Conservation (phyloP, 306 rosid genomes). For the Mimosa bimucronata region DNA sequence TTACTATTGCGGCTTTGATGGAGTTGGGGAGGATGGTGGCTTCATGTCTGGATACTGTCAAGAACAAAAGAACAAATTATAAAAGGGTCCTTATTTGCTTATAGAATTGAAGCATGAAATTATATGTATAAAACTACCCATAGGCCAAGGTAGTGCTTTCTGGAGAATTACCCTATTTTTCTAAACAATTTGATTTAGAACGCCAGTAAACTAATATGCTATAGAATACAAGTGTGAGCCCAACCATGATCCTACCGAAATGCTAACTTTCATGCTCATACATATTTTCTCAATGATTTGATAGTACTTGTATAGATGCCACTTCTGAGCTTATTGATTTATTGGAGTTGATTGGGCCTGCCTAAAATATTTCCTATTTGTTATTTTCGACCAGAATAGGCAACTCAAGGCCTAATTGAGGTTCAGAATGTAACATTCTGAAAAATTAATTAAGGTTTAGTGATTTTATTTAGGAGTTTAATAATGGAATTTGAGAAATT, state of each 20-base stretch:
- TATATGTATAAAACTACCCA: neutral
- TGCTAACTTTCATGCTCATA: too few relatives aligned
- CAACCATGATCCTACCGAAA: too few relatives aligned
- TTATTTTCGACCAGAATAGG: too few relatives aligned
- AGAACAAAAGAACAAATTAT: neutral
- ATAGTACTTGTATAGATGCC: too few relatives aligned
- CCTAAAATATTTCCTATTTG: too few relatives aligned
- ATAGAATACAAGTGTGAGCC: neutral
- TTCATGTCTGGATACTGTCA: constrained; percentile 85
- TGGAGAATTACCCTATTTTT: neutral
- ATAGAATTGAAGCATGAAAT: neutral
- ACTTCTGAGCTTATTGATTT: too few relatives aligned
- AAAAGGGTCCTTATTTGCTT: neutral
- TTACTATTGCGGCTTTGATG: constrained; percentile 65
- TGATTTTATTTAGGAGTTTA: too few relatives aligned
- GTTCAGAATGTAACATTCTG: too few relatives aligned
- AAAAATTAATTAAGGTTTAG: too few relatives aligned
- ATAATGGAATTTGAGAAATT: too few relatives aligned
- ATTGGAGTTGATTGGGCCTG: neutral
- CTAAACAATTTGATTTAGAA: neutral
- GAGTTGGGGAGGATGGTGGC: constrained; percentile 85
- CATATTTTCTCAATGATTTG: too few relatives aligned
- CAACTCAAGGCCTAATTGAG: too few relatives aligned
- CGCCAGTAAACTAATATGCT: neutral
- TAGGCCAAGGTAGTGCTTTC: neutral